Base-by-base conservation (phyloP, 495 filamentous ascomycete species). In the Penicillium paxilli region DNA sequence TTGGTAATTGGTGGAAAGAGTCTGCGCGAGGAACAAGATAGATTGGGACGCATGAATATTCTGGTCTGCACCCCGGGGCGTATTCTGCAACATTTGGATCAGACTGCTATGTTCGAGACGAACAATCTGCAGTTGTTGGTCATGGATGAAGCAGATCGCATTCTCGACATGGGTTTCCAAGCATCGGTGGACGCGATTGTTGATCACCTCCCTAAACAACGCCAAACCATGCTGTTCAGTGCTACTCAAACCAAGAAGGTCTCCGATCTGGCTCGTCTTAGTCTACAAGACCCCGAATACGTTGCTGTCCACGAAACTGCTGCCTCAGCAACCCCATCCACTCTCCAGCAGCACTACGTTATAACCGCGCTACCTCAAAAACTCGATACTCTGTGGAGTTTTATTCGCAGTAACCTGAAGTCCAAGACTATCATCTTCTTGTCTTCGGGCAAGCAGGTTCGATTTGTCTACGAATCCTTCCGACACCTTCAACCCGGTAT, bases 101-200 rank as follows among this genome's bases (percentile, higher is more conserved):
- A 98, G 73, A 98, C 94, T 0, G 88, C 91, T 5, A 83, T 85
- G 26, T 89, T 99, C 60, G 91, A 95, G 48, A 87, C 94, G 33
- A 86, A 90, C 59, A 96, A 94, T 68, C 63, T 99, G 47, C 88
- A 95, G 69, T 88, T 98, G 68, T 78, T 99, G 24, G 94, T 98
- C 4, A 78, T 99, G 54, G 94, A 99, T 61, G 94, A 99, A 65
- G 94, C 94, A 4, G 94, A 99, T 65, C 83, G 94, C 25, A 97
- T 98, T 59, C 82, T 99, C 80, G 94, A 99, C 67, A 95, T 97
- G 92, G 94, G 94, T 10, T 99, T 99, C 67, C 89, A 96, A 68
- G 77, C 81, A 12, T 88, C 90, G 0, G 84, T 99, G 12, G 94
- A 99, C 70, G 94, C 94, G 4, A 92, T 99, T 35, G 71, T 99